Conservation (phyloP, 1,284 basidiomycete genomes). For the Cutaneotrichosporon dermatis region DNA sequence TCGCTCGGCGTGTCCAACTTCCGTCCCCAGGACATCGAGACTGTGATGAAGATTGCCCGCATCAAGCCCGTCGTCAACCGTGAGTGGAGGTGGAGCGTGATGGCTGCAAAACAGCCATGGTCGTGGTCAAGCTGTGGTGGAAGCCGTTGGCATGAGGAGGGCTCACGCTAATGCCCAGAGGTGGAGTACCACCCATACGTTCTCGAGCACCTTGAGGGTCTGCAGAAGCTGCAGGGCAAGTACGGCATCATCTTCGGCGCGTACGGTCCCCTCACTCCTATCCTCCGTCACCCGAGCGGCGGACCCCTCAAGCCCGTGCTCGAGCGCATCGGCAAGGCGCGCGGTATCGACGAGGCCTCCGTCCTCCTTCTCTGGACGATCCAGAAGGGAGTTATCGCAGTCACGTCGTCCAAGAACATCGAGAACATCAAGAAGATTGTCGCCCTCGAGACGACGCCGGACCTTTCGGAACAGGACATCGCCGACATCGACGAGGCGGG, state of each 20-base stretch:
- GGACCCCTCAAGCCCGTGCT: conserved; percentile 58
- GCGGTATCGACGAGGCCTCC: conserved; percentile 54
- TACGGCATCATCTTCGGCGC: conserved; percentile 62
- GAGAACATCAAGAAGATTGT: conserved; percentile 63
- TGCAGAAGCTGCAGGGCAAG: conserved; percentile 57
- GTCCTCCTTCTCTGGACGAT: conserved; percentile 61
- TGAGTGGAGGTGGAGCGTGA: conserved; percentile 17
- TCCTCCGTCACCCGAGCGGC: conserved; percentile 56
- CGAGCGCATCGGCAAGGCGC: conserved; percentile 49
- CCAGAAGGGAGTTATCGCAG: conserved; percentile 55
- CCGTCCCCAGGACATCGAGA: conserved; percentile 39
- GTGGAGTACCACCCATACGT: conserved; percentile 74
- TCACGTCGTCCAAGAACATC: conserved; percentile 66
- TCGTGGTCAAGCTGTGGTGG: too few species aligned
- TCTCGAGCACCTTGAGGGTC: conserved; percentile 58
- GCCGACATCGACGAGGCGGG: conserved; percentile 60
- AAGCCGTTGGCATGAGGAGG: too few species aligned
- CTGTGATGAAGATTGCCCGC: conserved; percentile 49
- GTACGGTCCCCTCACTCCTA: conserved; percentile 57
- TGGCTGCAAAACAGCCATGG: too few species aligned
- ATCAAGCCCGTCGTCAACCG: conserved; percentile 66
- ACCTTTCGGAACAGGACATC: conserved; percentile 62
- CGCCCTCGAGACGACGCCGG: conserved; percentile 55
- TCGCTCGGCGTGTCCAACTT: conserved; percentile 46
- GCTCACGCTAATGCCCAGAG: conserved; percentile 39